Conservation (phyloP, 306 rosid genomes). For the Pterocarpus santalinus region DNA sequence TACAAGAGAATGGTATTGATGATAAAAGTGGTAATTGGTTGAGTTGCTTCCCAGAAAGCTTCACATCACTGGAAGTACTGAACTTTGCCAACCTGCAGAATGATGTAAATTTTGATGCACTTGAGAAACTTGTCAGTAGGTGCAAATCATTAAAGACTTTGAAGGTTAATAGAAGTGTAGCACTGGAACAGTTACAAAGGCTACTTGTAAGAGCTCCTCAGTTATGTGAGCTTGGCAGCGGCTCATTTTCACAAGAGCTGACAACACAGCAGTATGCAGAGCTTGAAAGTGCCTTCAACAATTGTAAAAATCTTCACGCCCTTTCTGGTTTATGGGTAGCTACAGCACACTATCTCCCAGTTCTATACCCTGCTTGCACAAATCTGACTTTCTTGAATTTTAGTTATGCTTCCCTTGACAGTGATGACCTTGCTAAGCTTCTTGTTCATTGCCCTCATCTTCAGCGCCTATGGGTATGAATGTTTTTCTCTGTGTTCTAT, state of each 20-base stretch:
- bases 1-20: constrained; percentile 80
- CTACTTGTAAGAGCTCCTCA: constrained; percentile 68
- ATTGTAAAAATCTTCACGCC: constrained; percentile 68
- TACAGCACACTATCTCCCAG: constrained; percentile 63
- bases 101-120: constrained; percentile 69
- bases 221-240: constrained; percentile 75
- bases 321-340: constrained; percentile 85
- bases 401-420: constrained; percentile 67
- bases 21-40: constrained; percentile 81
- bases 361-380: constrained; percentile 71
- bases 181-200: constrained; percentile 69
- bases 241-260: constrained; percentile 73
- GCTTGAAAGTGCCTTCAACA: constrained; percentile 69
- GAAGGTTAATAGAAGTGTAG: constrained; percentile 73
- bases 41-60: constrained; percentile 83
- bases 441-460: constrained; percentile 73
- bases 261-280: constrained; percentile 61
- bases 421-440: constrained; percentile 70
- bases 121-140: constrained; percentile 81
- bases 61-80: constrained; percentile 78
- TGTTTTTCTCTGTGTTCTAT: constrained; percentile 13
- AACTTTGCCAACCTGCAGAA: constrained; percentile 71
- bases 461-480: constrained; percentile 78
- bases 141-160: constrained; percentile 75
- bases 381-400: constrained; percentile 80